Percentiles rank a stretch among this genome's conserved stretches.
These are phyloP conservation scores for Alternaria consortialis DNA, from an alignment of 2,329 filamentous ascomycete species.

Conservation along the genomic window DNA sequence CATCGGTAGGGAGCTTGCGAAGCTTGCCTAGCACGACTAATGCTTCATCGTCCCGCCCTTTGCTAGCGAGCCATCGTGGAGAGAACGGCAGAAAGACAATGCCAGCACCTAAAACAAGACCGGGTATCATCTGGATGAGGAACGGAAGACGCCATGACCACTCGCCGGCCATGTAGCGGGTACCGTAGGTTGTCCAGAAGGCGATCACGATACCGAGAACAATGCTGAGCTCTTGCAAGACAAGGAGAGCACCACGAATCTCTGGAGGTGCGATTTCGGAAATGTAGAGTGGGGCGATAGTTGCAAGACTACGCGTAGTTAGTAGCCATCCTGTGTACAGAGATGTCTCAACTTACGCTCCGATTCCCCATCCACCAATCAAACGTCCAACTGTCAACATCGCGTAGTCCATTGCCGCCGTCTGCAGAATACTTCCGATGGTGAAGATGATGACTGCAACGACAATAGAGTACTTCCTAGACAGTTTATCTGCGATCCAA, in stretches of 20 bases:
- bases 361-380: slow-evolving; percentile 62
- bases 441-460: slow-evolving; percentile 63
- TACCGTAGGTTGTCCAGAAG: slow-evolving; percentile 65
- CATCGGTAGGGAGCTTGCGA: slow-evolving; percentile 59
- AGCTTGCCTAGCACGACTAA: slow-evolving; percentile 59
- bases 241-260: slow-evolving; percentile 60
- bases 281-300: slow-evolving; percentile 63
- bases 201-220: slow-evolving; percentile 60
- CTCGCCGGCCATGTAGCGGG: slow-evolving; percentile 54
- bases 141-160: slow-evolving; percentile 60
- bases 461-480: slow-evolving; percentile 62
- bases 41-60: slow-evolving; percentile 57
- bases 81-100: slow-evolving; percentile 64
- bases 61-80: slow-evolving; percentile 62
- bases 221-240: slow-evolving; percentile 59
- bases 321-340: slow-evolving; percentile 1
- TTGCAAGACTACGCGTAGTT: slow-evolving; percentile 35
- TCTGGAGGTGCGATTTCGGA: slow-evolving; percentile 62
- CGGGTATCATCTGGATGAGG: slow-evolving; percentile 56
- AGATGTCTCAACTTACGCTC: slow-evolving; percentile 51
- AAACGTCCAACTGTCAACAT: slow-evolving; percentile 62
- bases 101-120: slow-evolving; percentile 51
- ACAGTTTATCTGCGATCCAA: slow-evolving; percentile 63
- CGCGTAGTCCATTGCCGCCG: slow-evolving; percentile 59
- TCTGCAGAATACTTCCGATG: slow-evolving; percentile 62